Evolutionary conservation across 257 asterid species (phyloP).

Genomic region (Solanum piurae): DNA sequence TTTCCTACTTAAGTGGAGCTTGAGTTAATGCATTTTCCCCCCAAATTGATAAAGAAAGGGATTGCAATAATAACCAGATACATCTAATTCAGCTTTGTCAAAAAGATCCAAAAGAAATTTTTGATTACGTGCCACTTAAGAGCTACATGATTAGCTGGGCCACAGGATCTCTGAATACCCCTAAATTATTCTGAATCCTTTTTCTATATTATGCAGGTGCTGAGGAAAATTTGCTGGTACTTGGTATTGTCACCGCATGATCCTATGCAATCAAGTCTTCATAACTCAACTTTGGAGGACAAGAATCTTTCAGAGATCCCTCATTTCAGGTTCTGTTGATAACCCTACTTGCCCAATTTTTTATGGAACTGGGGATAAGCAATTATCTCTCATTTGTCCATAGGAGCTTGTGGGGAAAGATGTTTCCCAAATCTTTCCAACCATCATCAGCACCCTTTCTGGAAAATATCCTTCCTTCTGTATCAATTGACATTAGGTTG

Average conservation of each 20-base stretch:
- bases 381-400: neutral
- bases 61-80: neutral
- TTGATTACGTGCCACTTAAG: neutral
- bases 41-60: neutral
- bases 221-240: constrained; percentile 95
- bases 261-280: constrained; percentile 98
- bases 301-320: constrained; percentile 92
- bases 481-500: neutral
- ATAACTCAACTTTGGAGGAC: constrained; percentile 81
- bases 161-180: neutral
- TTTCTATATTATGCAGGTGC: constrained; percentile 33
- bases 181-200: neutral
- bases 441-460: neutral
- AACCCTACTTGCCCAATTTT: neutral
- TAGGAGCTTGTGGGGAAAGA: neutral
- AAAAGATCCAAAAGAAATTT: neutral
- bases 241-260: constrained; percentile 85
- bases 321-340: constrained; percentile 47
- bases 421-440: neutral
- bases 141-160: neutral
- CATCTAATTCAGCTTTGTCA: neutral
- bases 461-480: neutral
- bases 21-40: neutral
- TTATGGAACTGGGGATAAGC: neutral
- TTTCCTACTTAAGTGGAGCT: neutral